These are phyloP conservation scores for Tetrahymena elliotti DNA, from an alignment of 73 alveolate genomes.

Conservation along the genomic window DNA sequence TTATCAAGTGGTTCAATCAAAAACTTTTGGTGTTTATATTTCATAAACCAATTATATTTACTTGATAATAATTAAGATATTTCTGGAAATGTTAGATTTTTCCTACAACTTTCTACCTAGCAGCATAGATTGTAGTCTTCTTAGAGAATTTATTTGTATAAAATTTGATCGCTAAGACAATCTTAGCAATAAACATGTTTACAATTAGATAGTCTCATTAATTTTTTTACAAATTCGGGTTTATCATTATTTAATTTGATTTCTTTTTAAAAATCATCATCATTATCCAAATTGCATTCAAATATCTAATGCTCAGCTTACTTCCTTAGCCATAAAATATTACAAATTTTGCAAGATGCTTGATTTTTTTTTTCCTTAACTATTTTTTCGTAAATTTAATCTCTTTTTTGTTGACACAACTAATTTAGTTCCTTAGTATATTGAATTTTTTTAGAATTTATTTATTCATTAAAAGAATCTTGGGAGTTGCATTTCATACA, in stretches of 20 bases:
- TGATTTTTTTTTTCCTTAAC: background rate
- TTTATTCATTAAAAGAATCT: background rate
- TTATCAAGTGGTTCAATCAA: background rate
- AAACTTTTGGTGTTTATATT: background rate
- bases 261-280: background rate
- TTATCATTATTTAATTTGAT: background rate
- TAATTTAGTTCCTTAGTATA: background rate
- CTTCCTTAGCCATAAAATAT: background rate
- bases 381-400: background rate
- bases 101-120: background rate
- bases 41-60: background rate
- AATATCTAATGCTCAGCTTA: background rate
- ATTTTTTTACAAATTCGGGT: background rate
- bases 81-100: background rate
- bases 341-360: background rate
- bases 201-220: background rate
- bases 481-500: background rate
- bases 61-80: background rate
- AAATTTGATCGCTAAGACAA: background rate
- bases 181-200: background rate
- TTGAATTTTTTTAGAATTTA: background rate
- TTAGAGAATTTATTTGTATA: background rate
- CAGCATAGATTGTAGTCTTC: background rate
- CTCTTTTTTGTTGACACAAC: background rate
- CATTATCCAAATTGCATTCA: background rate